Percentiles rank a stretch among this genome's conserved stretches.
Conservation (phyloP, 441 rosid genomes). For the Populus hybrid region DNA sequence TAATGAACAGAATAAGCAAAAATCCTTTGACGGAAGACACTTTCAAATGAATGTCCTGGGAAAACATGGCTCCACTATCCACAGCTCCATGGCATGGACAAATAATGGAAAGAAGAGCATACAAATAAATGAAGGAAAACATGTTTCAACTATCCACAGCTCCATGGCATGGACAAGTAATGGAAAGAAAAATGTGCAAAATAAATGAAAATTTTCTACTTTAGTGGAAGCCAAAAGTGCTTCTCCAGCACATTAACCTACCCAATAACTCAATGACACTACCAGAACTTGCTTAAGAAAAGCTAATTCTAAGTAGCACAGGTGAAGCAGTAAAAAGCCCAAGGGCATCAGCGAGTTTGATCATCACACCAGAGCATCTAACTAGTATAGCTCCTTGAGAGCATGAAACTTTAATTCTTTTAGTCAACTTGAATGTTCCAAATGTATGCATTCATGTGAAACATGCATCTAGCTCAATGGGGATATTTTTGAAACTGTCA, state of each 20-base stretch:
- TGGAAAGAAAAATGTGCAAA: not conserved
- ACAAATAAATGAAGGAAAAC: not conserved
- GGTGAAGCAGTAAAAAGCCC: not conserved
- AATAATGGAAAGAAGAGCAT: not conserved
- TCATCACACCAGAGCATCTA: not conserved
- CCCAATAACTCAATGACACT: not conserved
- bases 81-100: not conserved
- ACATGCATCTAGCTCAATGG: not conserved
- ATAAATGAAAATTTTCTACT: not conserved
- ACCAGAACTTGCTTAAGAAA: not conserved
- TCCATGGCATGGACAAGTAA: not conserved
- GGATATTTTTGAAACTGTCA: not conserved
- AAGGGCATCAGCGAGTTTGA: not conserved
- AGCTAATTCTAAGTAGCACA: not conserved
- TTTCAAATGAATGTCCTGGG: not conserved
- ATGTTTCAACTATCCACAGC: not conserved
- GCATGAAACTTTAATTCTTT: too few species aligned
- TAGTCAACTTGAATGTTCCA: too few species aligned
- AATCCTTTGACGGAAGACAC: not conserved
- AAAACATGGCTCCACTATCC: not conserved
- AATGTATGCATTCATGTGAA: too few species aligned
- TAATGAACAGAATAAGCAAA: not conserved
- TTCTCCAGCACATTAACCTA: not conserved
- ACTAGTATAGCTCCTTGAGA: too few species aligned
- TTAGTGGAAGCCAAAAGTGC: not conserved